A percentile compares a stretch with the other conserved stretches of the same genome.
These are phyloP conservation scores for Globisporangium mamillatum DNA, from an alignment of 352 stramenopile genomes.

Conservation along the genomic window DNA sequence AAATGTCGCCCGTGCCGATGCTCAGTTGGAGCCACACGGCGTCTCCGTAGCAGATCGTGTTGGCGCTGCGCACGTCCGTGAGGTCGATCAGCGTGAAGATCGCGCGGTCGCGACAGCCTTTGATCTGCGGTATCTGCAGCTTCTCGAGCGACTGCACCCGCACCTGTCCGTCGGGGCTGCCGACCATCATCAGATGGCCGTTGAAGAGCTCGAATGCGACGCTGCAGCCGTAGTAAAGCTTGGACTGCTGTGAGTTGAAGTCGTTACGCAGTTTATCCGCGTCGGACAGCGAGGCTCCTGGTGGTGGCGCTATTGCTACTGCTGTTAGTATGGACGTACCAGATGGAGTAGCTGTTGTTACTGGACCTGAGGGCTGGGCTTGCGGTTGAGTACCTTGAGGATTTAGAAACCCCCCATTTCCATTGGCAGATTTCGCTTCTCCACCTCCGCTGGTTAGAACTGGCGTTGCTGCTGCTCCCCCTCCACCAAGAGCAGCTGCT, in stretches of 20 bases:
- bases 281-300: conserved; percentile 28
- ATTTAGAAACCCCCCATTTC: neutral
- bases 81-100: conserved; percentile 77
- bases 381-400: neutral
- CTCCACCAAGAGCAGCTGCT: conserved; percentile 11
- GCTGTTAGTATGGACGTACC: neutral
- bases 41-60: conserved; percentile 71
- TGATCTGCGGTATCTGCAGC: conserved; percentile 43
- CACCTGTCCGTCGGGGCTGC: conserved; percentile 55
- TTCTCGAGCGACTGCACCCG: conserved; percentile 62
- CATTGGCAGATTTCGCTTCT: neutral
- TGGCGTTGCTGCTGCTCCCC: neutral
- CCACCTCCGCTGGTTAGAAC: neutral
- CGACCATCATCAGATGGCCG: conserved; percentile 69
- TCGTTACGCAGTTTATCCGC: conserved; percentile 67
- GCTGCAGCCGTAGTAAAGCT: conserved; percentile 67
- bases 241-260: conserved; percentile 61
- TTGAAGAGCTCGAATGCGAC: conserved; percentile 75
- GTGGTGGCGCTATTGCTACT: neutral
- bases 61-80: conserved; percentile 58
- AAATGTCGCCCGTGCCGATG: conserved; percentile 54
- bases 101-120: conserved; percentile 48
- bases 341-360: neutral
- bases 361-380: neutral
- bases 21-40: conserved; percentile 76